A percentile compares a stretch with the other conserved stretches of the same genome.
phyloP scores from a whole-genome alignment of 176 grass and related monocot genomes.

The Phoenix roebelenii region DNA sequence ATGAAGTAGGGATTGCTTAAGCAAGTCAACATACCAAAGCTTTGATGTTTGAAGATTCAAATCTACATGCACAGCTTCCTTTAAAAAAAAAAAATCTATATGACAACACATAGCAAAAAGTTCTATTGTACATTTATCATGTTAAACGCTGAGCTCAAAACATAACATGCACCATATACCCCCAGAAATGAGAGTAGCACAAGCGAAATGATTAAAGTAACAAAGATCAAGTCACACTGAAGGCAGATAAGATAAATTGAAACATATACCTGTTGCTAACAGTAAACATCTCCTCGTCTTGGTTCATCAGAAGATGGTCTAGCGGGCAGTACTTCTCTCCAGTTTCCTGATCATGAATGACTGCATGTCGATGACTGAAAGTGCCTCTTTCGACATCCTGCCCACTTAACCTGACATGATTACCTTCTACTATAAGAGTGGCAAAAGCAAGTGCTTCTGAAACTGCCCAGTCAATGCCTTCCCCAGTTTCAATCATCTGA shows the following conservation, averaged over 20 bases:
- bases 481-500: slow-evolving; percentile 22
- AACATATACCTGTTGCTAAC: slow-evolving; percentile 19
- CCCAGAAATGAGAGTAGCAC: too few species aligned
- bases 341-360: slow-evolving; percentile 16
- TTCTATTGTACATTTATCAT: too few species aligned
- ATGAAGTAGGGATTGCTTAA: too few species aligned
- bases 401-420: slow-evolving; percentile 22
- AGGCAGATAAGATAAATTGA: background rate
- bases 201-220: too few species aligned
- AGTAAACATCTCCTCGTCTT: slow-evolving; percentile 21
- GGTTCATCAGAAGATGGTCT: slow-evolving; percentile 22
- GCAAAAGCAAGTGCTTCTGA: slow-evolving; percentile 22
- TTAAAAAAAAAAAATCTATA: too few species aligned
- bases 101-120: too few species aligned
- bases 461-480: slow-evolving; percentile 22
- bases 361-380: slow-evolving; percentile 18
- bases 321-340: slow-evolving; percentile 19
- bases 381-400: slow-evolving; percentile 25
- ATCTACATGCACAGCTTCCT: too few species aligned
- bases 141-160: too few species aligned
- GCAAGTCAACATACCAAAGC: too few species aligned
- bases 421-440: slow-evolving; percentile 20
- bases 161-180: too few species aligned
- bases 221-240: background rate
- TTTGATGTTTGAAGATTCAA: too few species aligned